phyloP scores from a whole-genome alignment of 2,329 filamentous ascomycete genomes.

The Colletotrichum plurivorum region DNA sequence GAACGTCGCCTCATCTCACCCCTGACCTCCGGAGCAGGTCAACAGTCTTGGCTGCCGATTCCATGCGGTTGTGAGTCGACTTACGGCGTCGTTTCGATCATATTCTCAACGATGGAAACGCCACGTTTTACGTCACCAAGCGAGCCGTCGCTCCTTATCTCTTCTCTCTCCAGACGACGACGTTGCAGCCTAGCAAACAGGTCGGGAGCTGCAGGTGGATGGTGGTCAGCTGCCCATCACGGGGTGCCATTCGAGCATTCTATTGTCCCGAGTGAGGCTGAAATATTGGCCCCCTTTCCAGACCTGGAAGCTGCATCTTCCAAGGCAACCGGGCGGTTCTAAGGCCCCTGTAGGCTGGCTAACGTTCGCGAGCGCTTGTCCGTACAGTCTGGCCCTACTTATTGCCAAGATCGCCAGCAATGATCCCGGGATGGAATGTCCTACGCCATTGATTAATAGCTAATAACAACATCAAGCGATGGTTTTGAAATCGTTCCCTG shows the following conservation, averaged over 20 bases:
- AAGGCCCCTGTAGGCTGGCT: background rate
- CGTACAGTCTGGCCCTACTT: background rate
- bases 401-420: background rate
- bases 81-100: too few relatives aligned
- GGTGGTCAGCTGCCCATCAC: background rate
- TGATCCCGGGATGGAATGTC: background rate
- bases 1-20: too few relatives aligned
- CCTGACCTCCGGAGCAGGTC: too few relatives aligned
- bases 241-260: background rate
- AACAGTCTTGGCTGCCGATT: too few relatives aligned
- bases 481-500: background rate
- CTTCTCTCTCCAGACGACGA: background rate
- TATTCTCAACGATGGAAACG: too few relatives aligned
- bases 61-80: too few relatives aligned
- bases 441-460: background rate
- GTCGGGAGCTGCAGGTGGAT: background rate
- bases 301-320: background rate
- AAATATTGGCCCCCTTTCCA: background rate
- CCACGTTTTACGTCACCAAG: too few relatives aligned
- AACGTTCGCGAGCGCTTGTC: background rate
- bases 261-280: slow-evolving; percentile 1
- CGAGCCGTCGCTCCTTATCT: background rate
- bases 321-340: background rate
- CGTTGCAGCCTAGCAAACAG: background rate
- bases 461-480: background rate